Evolutionary conservation across 345 rosid genomes (phyloP), one percentile per base, ranked within the genome.

Genomic region (Stellera chamaejasme): DNA sequence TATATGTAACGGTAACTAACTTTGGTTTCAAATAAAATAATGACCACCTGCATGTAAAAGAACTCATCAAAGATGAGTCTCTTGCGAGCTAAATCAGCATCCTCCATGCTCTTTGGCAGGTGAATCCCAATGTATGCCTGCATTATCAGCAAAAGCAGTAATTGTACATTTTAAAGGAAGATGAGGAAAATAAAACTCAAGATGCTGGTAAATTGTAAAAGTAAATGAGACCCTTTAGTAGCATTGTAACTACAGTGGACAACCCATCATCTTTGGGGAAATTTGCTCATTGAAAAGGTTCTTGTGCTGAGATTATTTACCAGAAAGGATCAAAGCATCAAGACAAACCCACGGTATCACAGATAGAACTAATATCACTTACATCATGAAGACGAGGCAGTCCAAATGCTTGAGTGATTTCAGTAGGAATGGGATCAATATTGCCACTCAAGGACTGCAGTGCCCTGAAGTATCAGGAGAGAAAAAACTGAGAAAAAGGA

Each of bases 51-150:
- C 60, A 92, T 71, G 68, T 88, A 88, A 79, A 92, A 86, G 74
- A 92, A 92, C 65, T 88, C 98, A 45, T 88, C 97, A 55, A 88
- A 92, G 68, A 88, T 79, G 58, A 88, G 81, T 65, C 98, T 82
- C 78, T 82, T 92, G 68, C 95, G 97, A 79, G 98, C 93, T 69
- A 77, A 76, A 77, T 88, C 93, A 58, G 97, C 93, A 69, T 92
- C 96, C 32, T 69, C 88, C 52, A 74, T 69, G 71, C 61, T 85
- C 71, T 78, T 84, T 19, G 98, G 98, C 68, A 73, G 83, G 72
- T 92, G 98, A 66, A 92, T 88, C 61, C 89, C 85, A 59, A 65
- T 45, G 63, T 86, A 92, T 27, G 97, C 97, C 95, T 92, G 65
- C 70, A 76, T 59, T 60, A 55, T 73, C 55, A 68, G 68, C 26